phyloP scores from a whole-genome alignment of 257 asterid species.

The Capsicum pubescens region DNA sequence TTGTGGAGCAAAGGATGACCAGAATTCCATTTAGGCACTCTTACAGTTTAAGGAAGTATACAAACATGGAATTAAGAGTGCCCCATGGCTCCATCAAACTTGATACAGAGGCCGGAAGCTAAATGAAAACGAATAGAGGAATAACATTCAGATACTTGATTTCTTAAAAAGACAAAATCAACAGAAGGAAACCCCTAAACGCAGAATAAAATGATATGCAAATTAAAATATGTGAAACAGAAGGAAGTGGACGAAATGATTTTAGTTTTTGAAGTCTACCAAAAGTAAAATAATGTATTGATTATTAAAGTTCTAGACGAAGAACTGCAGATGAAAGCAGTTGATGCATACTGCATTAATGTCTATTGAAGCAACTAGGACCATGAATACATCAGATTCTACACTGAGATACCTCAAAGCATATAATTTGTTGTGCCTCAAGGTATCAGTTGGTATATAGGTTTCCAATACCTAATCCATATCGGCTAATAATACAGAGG shows the following conservation, averaged over 20 bases:
- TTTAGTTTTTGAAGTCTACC: too few relatives aligned
- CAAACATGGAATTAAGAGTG: not conserved
- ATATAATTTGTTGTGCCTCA: not conserved
- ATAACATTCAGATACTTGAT: too few relatives aligned
- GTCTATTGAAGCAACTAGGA: conserved; percentile 7
- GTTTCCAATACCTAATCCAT: not conserved
- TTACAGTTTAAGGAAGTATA: not conserved
- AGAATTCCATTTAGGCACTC: not conserved
- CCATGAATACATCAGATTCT: not conserved
- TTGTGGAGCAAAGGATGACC: not conserved
- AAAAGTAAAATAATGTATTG: not conserved
- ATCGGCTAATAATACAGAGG: not conserved
- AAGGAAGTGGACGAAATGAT: too few relatives aligned
- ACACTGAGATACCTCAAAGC: not conserved
- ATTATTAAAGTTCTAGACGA: not conserved
- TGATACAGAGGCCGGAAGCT: not conserved
- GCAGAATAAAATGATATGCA: too few relatives aligned
- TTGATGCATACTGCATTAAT: not conserved
- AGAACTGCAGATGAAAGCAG: not conserved
- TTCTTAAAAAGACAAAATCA: too few relatives aligned
- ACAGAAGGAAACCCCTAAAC: too few relatives aligned
- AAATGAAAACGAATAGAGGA: not conserved
- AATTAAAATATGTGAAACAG: too few relatives aligned
- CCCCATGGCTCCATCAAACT: conserved; percentile 3
- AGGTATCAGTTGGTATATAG: not conserved